phyloP scores from a whole-genome alignment of 2,329 filamentous ascomycete species.

The Xylariaceae sp. region DNA sequence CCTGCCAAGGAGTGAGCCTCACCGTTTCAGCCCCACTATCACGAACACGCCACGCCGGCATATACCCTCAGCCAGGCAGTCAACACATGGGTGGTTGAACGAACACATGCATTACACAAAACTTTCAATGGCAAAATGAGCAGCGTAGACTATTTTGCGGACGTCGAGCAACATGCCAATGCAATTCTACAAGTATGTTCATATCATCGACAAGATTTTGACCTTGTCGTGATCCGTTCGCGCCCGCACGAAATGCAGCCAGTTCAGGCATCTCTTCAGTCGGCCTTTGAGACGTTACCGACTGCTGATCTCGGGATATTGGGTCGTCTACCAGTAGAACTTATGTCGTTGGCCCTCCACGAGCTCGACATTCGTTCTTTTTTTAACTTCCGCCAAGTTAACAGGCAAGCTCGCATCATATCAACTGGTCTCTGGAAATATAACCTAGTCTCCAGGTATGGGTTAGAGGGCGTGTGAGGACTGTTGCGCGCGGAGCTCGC shows the following conservation, averaged over 20 bases:
- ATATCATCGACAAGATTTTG: constrained; percentile 31
- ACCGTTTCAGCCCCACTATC: too few relatives aligned
- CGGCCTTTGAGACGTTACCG: constrained; percentile 30
- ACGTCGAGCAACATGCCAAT: too few relatives aligned
- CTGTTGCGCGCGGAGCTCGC: constrained; percentile 29
- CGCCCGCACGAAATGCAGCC: constrained; percentile 29
- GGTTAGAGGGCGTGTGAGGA: constrained; percentile 31
- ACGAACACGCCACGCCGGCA: too few relatives aligned
- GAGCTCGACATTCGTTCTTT: constrained; percentile 29
- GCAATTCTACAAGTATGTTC: constrained; percentile 31
- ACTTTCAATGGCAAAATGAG: too few relatives aligned
- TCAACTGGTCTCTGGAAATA: constrained; percentile 28
- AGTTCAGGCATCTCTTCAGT: constrained; percentile 31
- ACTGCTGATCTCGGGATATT: constrained; percentile 26
- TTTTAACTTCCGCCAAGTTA: constrained; percentile 28
- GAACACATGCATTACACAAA: too few relatives aligned
- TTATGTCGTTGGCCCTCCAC: constrained; percentile 28
- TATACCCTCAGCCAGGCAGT: too few relatives aligned
- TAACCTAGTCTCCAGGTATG: constrained; percentile 27
- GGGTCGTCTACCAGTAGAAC: constrained; percentile 27
- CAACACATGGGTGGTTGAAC: too few relatives aligned
- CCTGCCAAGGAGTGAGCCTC: too few relatives aligned
- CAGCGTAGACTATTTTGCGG: too few relatives aligned
- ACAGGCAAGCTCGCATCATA: constrained; percentile 23
- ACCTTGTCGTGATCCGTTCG: constrained; percentile 29